Base-by-base conservation (phyloP, 2,329 filamentous ascomycete genomes). In the Sclerotinia spermophila region DNA sequence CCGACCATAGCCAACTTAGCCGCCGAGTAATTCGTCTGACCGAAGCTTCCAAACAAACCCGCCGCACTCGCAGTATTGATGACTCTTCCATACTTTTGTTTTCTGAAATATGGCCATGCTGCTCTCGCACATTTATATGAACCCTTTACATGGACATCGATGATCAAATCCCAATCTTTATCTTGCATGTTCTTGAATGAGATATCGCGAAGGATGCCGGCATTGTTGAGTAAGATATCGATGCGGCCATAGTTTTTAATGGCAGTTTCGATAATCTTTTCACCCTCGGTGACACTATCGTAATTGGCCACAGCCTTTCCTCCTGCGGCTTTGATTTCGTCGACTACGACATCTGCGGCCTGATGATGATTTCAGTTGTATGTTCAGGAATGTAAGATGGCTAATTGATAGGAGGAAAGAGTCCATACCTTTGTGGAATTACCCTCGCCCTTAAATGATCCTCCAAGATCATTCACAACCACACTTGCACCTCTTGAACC, bases 111-210 rank as follows among this genome's bases (percentile, higher is more conserved):
- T 72, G 95, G 94, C 95, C 96, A 99, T 67, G 96, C 96, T 74
- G 96, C 96, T 81, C 90, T 90, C 73, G 96, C 87, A 81, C 93
- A 97, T 88, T 97, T 98, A 87, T 97, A 99, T 79, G 94, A 91
- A 77, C 96, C 96, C 80, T 89, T 92, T 78, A 97, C 90, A 82
- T 99, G 95, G 71, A 98, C 95, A 81, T 89, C 91, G 82, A 95
- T 92, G 80, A 97, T 92, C 76, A 97, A 84, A 80, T 99, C 95
- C 96, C 96, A 99, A 82, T 99, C 96, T 80, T 91, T 83, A 81
- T 99, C 96, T 82, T 91, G 96, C 88, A 98, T 96, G 84, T 98
- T 98, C 88, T 97, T 97, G 86, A 99, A 98, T 86, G 92, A 95
- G 80, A 98, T 82, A 83, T 98, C 94, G 73, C 95, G 91, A n/a